These are phyloP conservation scores for Penicillium sp. DNA, from an alignment of 2,329 filamentous ascomycete genomes.

Conservation along the genomic window DNA sequence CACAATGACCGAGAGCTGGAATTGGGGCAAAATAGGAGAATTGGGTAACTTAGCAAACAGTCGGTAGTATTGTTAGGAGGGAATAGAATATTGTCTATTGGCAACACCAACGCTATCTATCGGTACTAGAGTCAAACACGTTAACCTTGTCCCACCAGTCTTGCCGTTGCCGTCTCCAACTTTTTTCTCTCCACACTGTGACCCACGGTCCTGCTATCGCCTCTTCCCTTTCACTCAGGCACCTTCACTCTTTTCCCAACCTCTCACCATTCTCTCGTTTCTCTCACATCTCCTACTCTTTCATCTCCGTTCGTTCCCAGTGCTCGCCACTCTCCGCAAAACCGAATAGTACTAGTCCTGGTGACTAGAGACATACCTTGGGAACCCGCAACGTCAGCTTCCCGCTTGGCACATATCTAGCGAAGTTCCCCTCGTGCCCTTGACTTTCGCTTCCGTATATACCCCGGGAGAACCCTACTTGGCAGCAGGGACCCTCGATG, in stretches of 20 bases:
- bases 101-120: too few species aligned
- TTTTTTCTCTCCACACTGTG: background rate
- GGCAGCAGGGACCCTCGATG: slow-evolving; percentile 12
- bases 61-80: background rate
- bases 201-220: background rate
- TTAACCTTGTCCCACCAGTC: background rate
- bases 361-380: background rate
- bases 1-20: background rate
- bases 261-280: background rate
- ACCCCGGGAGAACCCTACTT: background rate
- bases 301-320: background rate
- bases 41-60: background rate
- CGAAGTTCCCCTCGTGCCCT: slow-evolving; percentile 2
- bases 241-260: background rate
- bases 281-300: slow-evolving; percentile 6
- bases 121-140: too few species aligned
- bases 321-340: background rate
- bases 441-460: background rate
- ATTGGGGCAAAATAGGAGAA: background rate
- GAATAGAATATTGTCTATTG: background rate
- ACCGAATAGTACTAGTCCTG: slow-evolving; percentile 1
- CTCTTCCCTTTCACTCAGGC: background rate
- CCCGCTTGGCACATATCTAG: slow-evolving; percentile 8
- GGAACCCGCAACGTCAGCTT: slow-evolving; percentile 16
- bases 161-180: background rate